These are phyloP conservation scores for Blepharisma japonicum DNA, from an alignment of 73 alveolate genomes.

Conservation along the genomic window DNA sequence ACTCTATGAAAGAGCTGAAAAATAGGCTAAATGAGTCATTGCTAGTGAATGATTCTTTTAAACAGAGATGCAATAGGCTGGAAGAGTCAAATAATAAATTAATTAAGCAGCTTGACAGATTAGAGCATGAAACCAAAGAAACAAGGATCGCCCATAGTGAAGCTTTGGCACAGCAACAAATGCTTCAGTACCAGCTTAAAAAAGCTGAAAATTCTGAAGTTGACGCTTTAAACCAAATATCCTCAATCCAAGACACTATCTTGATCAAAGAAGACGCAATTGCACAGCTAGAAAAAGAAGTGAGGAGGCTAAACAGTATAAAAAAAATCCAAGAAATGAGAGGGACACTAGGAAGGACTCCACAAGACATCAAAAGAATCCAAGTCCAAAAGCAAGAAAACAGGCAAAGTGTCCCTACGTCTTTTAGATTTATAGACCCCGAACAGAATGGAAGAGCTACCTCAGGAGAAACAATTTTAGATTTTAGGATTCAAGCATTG, in stretches of 20 bases:
- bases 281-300: conserved; percentile 7
- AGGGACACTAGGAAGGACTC: conserved; percentile 2
- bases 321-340: conserved; percentile 27
- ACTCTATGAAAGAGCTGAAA: too few species aligned
- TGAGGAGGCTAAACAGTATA: background rate
- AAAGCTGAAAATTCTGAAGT: conserved; percentile 10
- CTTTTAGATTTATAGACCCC: background rate
- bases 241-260: background rate
- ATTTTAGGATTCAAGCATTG: too few species aligned
- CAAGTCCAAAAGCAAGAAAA: background rate
- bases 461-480: background rate
- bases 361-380: background rate
- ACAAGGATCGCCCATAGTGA: background rate
- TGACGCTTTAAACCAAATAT: background rate
- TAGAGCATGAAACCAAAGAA: background rate
- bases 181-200: background rate
- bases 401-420: conserved; percentile 19
- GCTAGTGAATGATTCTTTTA: too few species aligned
- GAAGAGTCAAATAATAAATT: too few species aligned
- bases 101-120: background rate
- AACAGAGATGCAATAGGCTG: too few species aligned
- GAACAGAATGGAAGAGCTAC: background rate
- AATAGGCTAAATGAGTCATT: too few species aligned
- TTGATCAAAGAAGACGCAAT: background rate
- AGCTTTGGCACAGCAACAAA: background rate